These are phyloP conservation scores for Erodium maritimum DNA, from an alignment of 345 rosid species.

Conservation along the genomic window DNA sequence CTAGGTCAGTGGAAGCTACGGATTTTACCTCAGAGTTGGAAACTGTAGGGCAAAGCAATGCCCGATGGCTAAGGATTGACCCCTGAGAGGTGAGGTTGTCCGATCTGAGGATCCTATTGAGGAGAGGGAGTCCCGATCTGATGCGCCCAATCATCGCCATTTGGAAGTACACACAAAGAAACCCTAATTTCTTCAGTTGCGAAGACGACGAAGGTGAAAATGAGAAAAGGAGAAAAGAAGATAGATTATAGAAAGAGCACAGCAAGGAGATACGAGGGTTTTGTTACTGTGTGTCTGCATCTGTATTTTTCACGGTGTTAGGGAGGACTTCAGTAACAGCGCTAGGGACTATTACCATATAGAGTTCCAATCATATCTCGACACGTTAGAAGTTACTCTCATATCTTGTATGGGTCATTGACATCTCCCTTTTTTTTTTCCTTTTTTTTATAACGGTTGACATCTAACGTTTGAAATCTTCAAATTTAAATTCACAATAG, in stretches of 20 bases:
- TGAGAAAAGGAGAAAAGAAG: neutral
- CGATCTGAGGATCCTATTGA: constrained; percentile 29
- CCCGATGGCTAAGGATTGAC: constrained; percentile 24
- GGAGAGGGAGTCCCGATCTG: constrained; percentile 55
- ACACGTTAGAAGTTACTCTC: no score
- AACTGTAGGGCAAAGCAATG: constrained; percentile 18
- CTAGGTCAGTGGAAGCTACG: neutral
- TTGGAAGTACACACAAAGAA: constrained; percentile 11
- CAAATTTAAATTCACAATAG: no score
- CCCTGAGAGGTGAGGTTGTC: constrained; percentile 26
- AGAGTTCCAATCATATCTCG: neutral
- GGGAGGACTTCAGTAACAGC: no score
- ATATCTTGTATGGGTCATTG: no score
- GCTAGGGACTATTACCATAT: no score
- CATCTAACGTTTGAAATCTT: no score
- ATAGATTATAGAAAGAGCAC: neutral
- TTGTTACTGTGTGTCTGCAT: neutral
- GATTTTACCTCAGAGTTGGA: constrained; percentile 34
- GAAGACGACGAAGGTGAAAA: neutral
- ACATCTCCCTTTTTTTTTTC: no score
- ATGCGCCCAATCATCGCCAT: constrained; percentile 59
- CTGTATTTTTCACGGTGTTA: neutral
- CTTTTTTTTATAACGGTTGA: no score
- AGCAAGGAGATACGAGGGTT: neutral
- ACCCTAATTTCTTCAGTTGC: constrained; percentile 19